Evolutionary conservation across 2,329 filamentous ascomycete species (phyloP).

Genomic region (Neoarthrinium moseri): DNA sequence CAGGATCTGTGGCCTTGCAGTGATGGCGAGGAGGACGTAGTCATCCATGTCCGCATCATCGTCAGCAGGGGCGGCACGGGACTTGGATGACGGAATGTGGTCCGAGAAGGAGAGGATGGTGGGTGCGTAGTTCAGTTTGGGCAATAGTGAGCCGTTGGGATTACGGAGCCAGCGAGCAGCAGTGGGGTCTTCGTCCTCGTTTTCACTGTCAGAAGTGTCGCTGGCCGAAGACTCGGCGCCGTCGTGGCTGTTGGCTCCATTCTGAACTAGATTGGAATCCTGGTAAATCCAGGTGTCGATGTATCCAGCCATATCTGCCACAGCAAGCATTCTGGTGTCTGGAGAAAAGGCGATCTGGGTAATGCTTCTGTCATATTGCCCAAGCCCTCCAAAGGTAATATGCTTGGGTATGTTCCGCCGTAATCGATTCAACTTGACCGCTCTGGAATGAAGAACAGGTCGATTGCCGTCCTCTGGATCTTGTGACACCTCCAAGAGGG

Average conservation of each 20-base stretch:
- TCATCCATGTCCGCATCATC: conserved; percentile 34
- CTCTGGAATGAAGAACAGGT: conserved; percentile 37
- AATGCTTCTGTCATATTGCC: conserved; percentile 75
- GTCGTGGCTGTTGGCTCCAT: conserved; percentile 30
- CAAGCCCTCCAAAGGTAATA: conserved; percentile 62
- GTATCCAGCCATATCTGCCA: conserved; percentile 79
- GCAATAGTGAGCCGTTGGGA: conserved; percentile 66
- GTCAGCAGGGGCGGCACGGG: conserved; percentile 23
- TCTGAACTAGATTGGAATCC: conserved; percentile 36
- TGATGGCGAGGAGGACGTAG: conserved; percentile 54
- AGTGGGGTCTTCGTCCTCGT: conserved; percentile 41
- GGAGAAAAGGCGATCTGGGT: conserved; percentile 74
- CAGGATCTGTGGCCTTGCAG: conserved; percentile 62
- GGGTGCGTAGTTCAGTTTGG: conserved; percentile 64
- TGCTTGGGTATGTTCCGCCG: conserved; percentile 53
- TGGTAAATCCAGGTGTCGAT: conserved; percentile 83
- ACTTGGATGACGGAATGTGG: conserved; percentile 36
- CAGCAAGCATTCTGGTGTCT: conserved; percentile 76
- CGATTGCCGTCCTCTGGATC: conserved; percentile 31
- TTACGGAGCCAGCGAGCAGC: conserved; percentile 69
- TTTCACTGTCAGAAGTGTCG: conserved; percentile 34
- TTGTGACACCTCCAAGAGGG: conserved; percentile 47
- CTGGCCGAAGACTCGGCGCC: conserved; percentile 32
- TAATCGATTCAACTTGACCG: conserved; percentile 51
- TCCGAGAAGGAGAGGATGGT: conserved; percentile 68